These are phyloP conservation scores for Fusarium heterosporum DNA, from an alignment of 2,329 filamentous ascomycete genomes.

Conservation along the genomic window DNA sequence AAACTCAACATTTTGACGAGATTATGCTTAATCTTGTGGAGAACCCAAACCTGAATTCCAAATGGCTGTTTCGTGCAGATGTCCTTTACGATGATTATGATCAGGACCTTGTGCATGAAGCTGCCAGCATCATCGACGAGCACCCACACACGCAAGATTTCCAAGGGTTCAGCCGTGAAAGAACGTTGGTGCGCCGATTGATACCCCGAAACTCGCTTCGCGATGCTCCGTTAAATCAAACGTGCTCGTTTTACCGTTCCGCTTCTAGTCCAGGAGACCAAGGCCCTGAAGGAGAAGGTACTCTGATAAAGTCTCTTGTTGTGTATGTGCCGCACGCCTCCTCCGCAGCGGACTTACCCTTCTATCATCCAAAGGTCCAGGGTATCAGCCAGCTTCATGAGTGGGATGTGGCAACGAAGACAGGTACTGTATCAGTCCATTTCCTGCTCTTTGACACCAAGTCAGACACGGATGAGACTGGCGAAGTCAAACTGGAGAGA, in stretches of 20 bases:
- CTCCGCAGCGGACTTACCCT: slow-evolving; percentile 75
- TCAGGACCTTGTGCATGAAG: slow-evolving; percentile 22
- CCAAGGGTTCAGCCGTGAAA: slow-evolving; percentile 57
- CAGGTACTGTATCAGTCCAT: slow-evolving; percentile 69
- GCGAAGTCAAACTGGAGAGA: slow-evolving; percentile 66
- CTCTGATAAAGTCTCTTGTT: slow-evolving; percentile 58
- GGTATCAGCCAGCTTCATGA: slow-evolving; percentile 82
- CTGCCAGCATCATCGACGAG: neutral
- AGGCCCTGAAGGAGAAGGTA: slow-evolving; percentile 41
- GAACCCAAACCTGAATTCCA: slow-evolving; percentile 84
- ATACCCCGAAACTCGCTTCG: slow-evolving; percentile 84
- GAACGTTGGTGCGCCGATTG: slow-evolving; percentile 78
- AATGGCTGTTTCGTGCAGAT: slow-evolving; percentile 82
- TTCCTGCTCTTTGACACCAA: slow-evolving; percentile 63
- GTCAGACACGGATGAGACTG: slow-evolving; percentile 38
- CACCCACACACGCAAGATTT: slow-evolving; percentile 29
- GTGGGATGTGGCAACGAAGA: slow-evolving; percentile 59
- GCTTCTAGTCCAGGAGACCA: slow-evolving; percentile 19
- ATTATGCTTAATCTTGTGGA: slow-evolving; percentile 80
- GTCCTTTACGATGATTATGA: slow-evolving; percentile 63
- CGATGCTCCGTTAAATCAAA: slow-evolving; percentile 82
- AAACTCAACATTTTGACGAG: slow-evolving; percentile 69
- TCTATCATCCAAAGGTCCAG: slow-evolving; percentile 85
- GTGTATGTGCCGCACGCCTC: slow-evolving; percentile 82
- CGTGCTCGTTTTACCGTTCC: slow-evolving; percentile 76